Base-by-base conservation (phyloP, 176 grass and related monocot species). In the Oryza rufipogon region DNA sequence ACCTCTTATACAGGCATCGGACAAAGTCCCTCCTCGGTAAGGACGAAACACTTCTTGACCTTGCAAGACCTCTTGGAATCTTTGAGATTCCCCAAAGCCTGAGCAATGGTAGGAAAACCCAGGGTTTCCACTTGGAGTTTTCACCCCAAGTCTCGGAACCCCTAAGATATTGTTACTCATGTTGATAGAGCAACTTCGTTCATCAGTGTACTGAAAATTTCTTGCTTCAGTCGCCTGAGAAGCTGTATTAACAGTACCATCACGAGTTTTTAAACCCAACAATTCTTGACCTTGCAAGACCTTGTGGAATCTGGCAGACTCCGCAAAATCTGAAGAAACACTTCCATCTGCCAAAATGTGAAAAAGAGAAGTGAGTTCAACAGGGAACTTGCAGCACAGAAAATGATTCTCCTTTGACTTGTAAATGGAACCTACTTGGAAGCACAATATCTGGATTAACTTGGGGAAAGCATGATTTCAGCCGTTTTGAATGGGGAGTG, bases 271-370 rank as follows among this genome's bases (percentile, higher is more conserved):
- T 19, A 94, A 82, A 79, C 80, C 87, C 63, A 83, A 68, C 34
- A 90, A 89, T 97, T 97, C 94, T 97, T 97, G 94, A 97, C 94
- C 89, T 97, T 97, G 94, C 94, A 94, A 97, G 94, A 97, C 94
- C 91, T 91, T 97, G 79, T 87, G 87, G 89, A 93, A 95, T 91
- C 91, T 88, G 71, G 89, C 65, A 87, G 92, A 89, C 85, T 88
- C 89, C 63, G 0, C 76, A 76, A 82, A 93, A 86, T 93, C 91
- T 78, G 81, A 86, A 90, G 83, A 90, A 85, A 86, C 76, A 79
- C 63, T 97, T 91, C 88, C 92, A 95, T 74, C 95, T 97, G 85
- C 49, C 56, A 77, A 85, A 71, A 90, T 65, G 69, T 7, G 13
- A 75, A 77, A 83, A 64, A 9, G 49, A 5, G 44, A 71, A 81